Conservation (phyloP, 2,329 filamentous ascomycete genomes). For the Paraconiothyrium sp. region DNA sequence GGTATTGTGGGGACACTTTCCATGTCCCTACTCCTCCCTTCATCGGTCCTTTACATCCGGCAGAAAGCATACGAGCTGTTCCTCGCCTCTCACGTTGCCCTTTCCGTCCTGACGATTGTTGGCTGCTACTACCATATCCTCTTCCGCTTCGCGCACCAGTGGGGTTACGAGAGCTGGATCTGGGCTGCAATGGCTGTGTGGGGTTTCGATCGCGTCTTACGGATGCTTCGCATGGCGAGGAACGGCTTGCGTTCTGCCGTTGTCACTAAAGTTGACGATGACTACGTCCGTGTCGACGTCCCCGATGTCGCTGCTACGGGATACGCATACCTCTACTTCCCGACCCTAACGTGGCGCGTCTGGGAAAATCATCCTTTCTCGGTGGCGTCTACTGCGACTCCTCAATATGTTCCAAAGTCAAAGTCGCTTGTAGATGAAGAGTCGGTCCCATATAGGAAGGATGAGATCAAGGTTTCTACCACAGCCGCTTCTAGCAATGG, state of each 20-base stretch:
- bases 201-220: constrained; percentile 57
- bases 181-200: constrained; percentile 55
- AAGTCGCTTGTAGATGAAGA: constrained; percentile 10
- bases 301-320: constrained; percentile 42
- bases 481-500: constrained; percentile 1
- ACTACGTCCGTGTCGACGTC: constrained; percentile 55
- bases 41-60: constrained; percentile 20
- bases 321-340: constrained; percentile 60
- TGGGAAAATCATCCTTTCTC: constrained; percentile 68
- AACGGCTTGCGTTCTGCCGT: constrained; percentile 48
- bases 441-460: background rate
- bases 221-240: constrained; percentile 51
- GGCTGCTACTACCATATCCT: constrained; percentile 57
- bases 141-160: constrained; percentile 35
- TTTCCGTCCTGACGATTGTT: constrained; percentile 54
- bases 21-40: constrained; percentile 18
- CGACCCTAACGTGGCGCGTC: constrained; percentile 47
- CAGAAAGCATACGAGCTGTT: constrained; percentile 46
- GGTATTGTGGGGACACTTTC: constrained; percentile 27
- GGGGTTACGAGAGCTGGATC: constrained; percentile 60
- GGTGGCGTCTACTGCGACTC: background rate
- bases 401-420: background rate
- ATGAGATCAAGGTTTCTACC: constrained; percentile 2
- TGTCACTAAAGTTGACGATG: constrained; percentile 42
- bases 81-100: constrained; percentile 54